Evolutionary conservation across 257 asterid genomes (phyloP).

Genomic region (Salvia hispanica): DNA sequence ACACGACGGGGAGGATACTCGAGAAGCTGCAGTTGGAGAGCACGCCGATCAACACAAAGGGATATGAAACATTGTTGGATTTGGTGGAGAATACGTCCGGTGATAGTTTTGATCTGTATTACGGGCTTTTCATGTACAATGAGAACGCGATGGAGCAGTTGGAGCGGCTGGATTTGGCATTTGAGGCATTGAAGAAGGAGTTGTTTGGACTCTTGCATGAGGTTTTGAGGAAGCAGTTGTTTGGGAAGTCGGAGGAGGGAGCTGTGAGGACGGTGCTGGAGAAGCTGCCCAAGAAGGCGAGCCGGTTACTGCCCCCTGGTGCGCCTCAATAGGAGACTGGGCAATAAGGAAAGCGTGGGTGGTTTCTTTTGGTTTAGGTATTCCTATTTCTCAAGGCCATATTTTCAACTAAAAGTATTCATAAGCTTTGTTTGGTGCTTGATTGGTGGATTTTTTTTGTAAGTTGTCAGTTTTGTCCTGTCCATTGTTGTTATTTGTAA

Average conservation of each 20-base stretch:
- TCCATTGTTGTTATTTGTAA: not conserved
- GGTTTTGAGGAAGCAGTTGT: slow-evolving; percentile 68
- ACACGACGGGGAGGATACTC: slow-evolving; percentile 74
- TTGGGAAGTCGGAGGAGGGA: slow-evolving; percentile 61
- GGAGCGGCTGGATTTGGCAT: slow-evolving; percentile 69
- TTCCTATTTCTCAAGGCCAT: not conserved
- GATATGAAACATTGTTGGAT: slow-evolving; percentile 74
- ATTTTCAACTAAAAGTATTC: slow-evolving; percentile 13
- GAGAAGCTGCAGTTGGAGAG: slow-evolving; percentile 62
- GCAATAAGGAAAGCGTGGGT: slow-evolving; percentile 9
- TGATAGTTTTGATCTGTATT: slow-evolving; percentile 82
- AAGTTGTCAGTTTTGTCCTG: not conserved
- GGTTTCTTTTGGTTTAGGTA: slow-evolving; percentile 28
- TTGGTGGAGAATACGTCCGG: slow-evolving; percentile 74
- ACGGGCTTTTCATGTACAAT: slow-evolving; percentile 78
- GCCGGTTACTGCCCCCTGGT: slow-evolving; percentile 44
- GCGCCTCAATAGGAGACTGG: slow-evolving; percentile 37
- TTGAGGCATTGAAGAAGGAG: slow-evolving; percentile 74
- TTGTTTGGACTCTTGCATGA: slow-evolving; percentile 72
- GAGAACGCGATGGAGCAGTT: slow-evolving; percentile 75
- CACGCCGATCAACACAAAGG: slow-evolving; percentile 75
- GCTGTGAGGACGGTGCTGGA: slow-evolving; percentile 40
- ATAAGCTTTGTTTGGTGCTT: slow-evolving; percentile 3
- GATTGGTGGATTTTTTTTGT: not conserved
- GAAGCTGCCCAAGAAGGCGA: slow-evolving; percentile 56